Conservation (phyloP, 805 yeast species). For the Priceomyces melissophilus region DNA sequence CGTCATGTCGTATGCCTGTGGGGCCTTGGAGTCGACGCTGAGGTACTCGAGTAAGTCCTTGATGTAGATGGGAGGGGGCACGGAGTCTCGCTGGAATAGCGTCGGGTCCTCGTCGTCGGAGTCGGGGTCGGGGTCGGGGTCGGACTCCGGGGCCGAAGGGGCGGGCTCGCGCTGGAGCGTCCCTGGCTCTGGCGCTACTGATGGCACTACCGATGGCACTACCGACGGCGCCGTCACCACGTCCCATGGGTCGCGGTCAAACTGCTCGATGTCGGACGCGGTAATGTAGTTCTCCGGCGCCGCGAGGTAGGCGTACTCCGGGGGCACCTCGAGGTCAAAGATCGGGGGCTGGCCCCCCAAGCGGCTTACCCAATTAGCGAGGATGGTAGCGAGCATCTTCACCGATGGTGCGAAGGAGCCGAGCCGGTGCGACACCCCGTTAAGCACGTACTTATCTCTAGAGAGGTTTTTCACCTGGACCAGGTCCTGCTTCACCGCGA, state of each 20-base stretch:
- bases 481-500: slow-evolving; percentile 17
- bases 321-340: slow-evolving; percentile 21
- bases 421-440: slow-evolving; percentile 53
- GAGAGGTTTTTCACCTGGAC: slow-evolving; percentile 26
- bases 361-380: slow-evolving; percentile 51
- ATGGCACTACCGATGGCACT: not conserved
- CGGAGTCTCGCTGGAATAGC: slow-evolving; percentile 27
- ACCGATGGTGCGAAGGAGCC: slow-evolving; percentile 43
- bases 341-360: slow-evolving; percentile 26
- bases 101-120: slow-evolving; percentile 55
- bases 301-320: slow-evolving; percentile 21
- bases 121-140: no score
- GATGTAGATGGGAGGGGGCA: slow-evolving; percentile 60
- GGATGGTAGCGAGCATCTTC: slow-evolving; percentile 51
- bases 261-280: not conserved
- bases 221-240: not conserved
- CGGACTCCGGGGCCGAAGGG: no score
- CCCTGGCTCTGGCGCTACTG: no score
- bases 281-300: slow-evolving; percentile 10
- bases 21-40: slow-evolving; percentile 40
- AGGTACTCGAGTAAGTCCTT: slow-evolving; percentile 66
- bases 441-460: slow-evolving; percentile 38
- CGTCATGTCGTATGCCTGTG: slow-evolving; percentile 48
- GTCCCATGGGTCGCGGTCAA: not conserved
- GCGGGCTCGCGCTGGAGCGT: not conserved